Conservation (phyloP, 1,284 basidiomycete genomes). For the Xerocomus nothofagi region DNA sequence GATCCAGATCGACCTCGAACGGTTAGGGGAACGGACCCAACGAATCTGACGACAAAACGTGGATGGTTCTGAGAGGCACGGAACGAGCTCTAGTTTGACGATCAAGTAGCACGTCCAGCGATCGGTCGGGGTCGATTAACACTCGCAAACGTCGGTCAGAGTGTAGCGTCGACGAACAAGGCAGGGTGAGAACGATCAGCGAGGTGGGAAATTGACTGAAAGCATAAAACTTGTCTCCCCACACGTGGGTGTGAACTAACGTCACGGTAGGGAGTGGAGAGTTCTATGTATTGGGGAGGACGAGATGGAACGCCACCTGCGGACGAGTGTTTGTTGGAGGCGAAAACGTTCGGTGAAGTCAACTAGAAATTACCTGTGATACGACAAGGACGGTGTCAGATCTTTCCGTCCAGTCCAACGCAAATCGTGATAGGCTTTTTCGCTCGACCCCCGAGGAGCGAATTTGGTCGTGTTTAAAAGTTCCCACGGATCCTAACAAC, state of each 20-base stretch:
- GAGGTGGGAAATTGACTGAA: not conserved
- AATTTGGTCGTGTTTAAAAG: not conserved
- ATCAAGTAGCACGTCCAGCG: not conserved
- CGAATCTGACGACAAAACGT: not conserved
- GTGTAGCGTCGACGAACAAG: not conserved
- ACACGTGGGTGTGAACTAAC: slow-evolving; percentile 21
- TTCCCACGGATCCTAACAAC: slow-evolving; percentile 3
- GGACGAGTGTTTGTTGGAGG: slow-evolving; percentile 5
- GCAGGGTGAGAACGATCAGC: slow-evolving; percentile 9
- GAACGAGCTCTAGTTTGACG: not conserved
- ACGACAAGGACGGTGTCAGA: slow-evolving; percentile 23
- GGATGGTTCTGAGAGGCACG: not conserved
- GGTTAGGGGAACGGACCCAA: not conserved
- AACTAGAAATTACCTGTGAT: too few relatives aligned
- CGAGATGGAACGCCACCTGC: slow-evolving; percentile 9
- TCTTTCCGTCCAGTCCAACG: too few relatives aligned
- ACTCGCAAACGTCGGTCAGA: not conserved
- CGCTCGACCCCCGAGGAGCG: too few relatives aligned
- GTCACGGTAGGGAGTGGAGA: slow-evolving; percentile 11
- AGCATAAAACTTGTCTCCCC: slow-evolving; percentile 11
- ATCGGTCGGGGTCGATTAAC: not conserved
- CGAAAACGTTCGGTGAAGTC: slow-evolving; percentile 5
- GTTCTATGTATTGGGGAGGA: not conserved
- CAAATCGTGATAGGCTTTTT: slow-evolving; percentile 15
- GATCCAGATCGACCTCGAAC: not conserved